These are phyloP conservation scores for Boeremia lycopersici DNA, from an alignment of 2,329 filamentous ascomycete genomes.

Conservation along the genomic window DNA sequence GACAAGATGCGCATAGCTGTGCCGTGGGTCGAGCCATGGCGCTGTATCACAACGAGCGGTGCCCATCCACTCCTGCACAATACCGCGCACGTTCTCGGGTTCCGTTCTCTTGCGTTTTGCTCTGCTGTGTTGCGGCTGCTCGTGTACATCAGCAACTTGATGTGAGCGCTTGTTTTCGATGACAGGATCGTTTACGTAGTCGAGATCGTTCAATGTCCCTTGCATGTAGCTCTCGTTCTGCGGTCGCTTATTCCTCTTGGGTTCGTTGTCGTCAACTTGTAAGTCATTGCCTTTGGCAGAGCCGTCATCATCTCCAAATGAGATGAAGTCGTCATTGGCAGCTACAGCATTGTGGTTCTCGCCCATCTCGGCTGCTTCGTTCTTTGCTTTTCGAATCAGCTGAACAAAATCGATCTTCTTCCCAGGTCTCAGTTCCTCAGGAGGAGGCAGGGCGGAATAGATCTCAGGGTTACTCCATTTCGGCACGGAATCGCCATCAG, in stretches of 20 bases:
- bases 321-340: slow-evolving; percentile 82
- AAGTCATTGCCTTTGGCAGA: slow-evolving; percentile 45
- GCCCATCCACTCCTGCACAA: slow-evolving; percentile 53
- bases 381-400: slow-evolving; percentile 86
- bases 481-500: slow-evolving; percentile 55
- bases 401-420: slow-evolving; percentile 90
- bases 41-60: slow-evolving; percentile 49
- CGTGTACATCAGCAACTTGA: slow-evolving; percentile 17
- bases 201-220: slow-evolving; percentile 33
- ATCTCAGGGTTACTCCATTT: slow-evolving; percentile 97
- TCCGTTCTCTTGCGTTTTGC: slow-evolving; percentile 72
- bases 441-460: slow-evolving; percentile 84
- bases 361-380: slow-evolving; percentile 60
- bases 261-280: slow-evolving; percentile 31
- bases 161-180: slow-evolving; percentile 7
- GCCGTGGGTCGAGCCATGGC: slow-evolving; percentile 52
- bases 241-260: slow-evolving; percentile 10
- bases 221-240: slow-evolving; percentile 17
- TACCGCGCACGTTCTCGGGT: slow-evolving; percentile 34
- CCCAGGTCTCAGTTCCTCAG: slow-evolving; percentile 67
- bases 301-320: slow-evolving; percentile 71
- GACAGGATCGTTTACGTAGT: slow-evolving; percentile 14
- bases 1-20: slow-evolving; percentile 59
- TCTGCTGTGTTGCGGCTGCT: slow-evolving; percentile 19
- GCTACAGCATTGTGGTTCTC: slow-evolving; percentile 57